These are phyloP conservation scores for Prunus mume DNA, from an alignment of 306 rosid species.

Conservation along the genomic window DNA sequence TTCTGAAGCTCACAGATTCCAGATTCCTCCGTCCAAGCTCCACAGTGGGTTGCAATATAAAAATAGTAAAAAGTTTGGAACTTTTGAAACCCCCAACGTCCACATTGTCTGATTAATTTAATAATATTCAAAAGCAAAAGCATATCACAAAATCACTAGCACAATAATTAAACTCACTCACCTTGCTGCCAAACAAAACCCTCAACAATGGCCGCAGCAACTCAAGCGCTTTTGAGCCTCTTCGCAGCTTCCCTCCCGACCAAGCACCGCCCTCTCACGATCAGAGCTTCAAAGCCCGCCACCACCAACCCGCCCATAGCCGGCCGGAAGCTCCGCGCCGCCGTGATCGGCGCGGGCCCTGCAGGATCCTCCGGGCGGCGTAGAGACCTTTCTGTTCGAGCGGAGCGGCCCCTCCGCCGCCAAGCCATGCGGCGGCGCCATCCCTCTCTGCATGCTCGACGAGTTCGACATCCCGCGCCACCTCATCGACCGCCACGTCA, in stretches of 20 bases:
- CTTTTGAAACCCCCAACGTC: not conserved
- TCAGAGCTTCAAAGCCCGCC: conserved; percentile 39
- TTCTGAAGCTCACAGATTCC: not conserved
- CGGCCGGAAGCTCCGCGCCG: conserved; percentile 81
- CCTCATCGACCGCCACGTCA: conserved; percentile 84
- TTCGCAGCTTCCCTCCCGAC: conserved; percentile 20
- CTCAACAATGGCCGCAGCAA: conserved; percentile 38
- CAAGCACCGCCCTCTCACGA: not conserved
- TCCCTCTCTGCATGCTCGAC: conserved; percentile 87
- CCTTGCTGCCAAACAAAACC: not conserved
- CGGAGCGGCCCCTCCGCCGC: conserved; percentile 56
- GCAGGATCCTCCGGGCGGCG: conserved; percentile 92
- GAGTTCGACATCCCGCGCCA: conserved; percentile 73
- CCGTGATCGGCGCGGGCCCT: conserved; percentile 89
- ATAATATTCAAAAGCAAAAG: not conserved
- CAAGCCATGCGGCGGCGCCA: conserved; percentile 97
- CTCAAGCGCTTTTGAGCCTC: conserved; percentile 11
- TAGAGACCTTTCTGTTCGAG: conserved; percentile 76
- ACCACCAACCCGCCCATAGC: conserved; percentile 37
- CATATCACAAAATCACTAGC: not conserved
- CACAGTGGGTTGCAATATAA: not conserved
- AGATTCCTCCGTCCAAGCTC: not conserved
- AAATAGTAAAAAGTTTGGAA: not conserved
- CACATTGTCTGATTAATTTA: not conserved
- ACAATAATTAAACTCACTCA: not conserved